Evolutionary conservation across 371 early-diverging fungal genomes (phyloP).

Genomic region (Rhizomucor miehei): DNA sequence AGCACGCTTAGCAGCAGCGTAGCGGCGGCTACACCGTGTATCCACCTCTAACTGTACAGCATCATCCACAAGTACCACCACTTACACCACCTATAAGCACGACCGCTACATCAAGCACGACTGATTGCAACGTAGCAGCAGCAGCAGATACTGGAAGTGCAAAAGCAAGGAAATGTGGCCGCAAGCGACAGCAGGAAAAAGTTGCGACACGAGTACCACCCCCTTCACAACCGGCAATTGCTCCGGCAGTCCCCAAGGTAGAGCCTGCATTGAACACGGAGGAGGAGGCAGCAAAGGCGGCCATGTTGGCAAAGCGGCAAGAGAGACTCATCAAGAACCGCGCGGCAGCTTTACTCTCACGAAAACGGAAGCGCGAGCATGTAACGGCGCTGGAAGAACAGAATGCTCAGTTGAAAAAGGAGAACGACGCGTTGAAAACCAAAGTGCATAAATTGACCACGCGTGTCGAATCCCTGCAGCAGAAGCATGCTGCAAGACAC

Average conservation of each 20-base stretch:
- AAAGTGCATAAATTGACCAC: neutral
- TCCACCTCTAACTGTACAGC: neutral
- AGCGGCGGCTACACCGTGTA: neutral
- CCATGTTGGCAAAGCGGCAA: slow-evolving; percentile 61
- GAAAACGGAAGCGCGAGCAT: slow-evolving; percentile 88
- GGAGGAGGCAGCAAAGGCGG: slow-evolving; percentile 1
- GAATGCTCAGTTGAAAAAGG: slow-evolving; percentile 52
- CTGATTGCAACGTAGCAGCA: neutral
- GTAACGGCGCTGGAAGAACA: slow-evolving; percentile 68
- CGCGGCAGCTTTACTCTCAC: slow-evolving; percentile 84
- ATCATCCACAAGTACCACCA: neutral
- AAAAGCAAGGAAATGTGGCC: slow-evolving; percentile 16
- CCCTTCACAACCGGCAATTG: slow-evolving; percentile 1
- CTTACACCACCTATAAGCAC: too few species aligned
- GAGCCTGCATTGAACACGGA: neutral
- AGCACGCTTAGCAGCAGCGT: neutral
- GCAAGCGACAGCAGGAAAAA: neutral
- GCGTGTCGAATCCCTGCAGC: neutral
- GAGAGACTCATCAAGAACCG: slow-evolving; percentile 89
- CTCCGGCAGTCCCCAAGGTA: neutral
- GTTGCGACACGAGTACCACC: neutral
- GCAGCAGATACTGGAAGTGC: slow-evolving; percentile 21
- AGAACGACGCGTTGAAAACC: slow-evolving; percentile 55
- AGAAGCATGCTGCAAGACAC: too few species aligned
- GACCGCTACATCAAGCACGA: too few species aligned